These are phyloP conservation scores for Melampsora americana DNA, from an alignment of 1,284 basidiomycete species.

Conservation along the genomic window DNA sequence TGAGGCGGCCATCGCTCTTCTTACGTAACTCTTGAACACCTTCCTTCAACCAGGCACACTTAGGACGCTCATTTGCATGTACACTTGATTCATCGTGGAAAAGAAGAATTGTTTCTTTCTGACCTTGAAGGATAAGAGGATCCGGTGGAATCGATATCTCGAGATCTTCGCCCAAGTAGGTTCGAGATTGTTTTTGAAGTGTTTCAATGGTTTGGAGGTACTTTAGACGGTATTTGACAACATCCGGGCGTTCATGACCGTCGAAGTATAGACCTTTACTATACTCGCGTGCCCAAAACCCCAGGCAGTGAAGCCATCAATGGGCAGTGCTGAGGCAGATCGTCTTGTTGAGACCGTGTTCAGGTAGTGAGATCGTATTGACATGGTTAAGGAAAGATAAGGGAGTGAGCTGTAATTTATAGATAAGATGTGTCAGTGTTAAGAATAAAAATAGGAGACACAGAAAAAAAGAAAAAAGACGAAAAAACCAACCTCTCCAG, in stretches of 20 bases:
- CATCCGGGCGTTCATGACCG: slow-evolving; percentile 9
- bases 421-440: background rate
- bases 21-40: background rate
- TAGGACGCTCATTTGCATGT: slow-evolving; percentile 15
- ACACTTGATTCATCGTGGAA: slow-evolving; percentile 14
- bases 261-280: slow-evolving; percentile 8
- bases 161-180: slow-evolving; percentile 6
- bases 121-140: background rate
- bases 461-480: background rate
- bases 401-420: slow-evolving; percentile 11
- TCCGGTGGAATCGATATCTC: background rate
- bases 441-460: background rate
- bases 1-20: background rate
- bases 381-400: slow-evolving; percentile 2
- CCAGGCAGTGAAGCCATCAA: background rate
- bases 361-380: background rate
- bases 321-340: background rate
- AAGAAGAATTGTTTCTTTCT: background rate
- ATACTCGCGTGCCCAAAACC: slow-evolving; percentile 2
- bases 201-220: background rate
- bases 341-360: background rate
- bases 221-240: background rate
- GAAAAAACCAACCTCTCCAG: slow-evolving; percentile 8
- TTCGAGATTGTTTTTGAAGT: slow-evolving; percentile 1
- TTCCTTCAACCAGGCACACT: background rate